phyloP scores from a whole-genome alignment of 1,139 yeast species.

The Saccharomyces hybrid region DNA sequence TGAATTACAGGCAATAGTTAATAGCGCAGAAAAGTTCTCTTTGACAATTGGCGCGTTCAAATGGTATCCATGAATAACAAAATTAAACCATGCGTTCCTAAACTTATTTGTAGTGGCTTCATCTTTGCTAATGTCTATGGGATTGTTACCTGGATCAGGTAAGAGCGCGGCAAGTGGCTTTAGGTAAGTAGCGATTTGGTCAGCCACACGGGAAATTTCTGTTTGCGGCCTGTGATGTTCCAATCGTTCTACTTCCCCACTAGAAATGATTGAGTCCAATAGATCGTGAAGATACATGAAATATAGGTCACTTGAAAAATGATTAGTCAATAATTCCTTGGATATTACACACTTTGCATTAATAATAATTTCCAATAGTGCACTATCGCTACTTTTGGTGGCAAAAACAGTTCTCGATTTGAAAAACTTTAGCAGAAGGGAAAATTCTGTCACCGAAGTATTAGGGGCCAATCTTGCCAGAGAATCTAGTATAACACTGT shows the following conservation, averaged over 20 bases:
- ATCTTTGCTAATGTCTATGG: constrained; percentile 34
- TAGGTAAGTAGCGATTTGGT: constrained; percentile 59
- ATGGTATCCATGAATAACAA: constrained; percentile 85
- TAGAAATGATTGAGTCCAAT: constrained; percentile 57
- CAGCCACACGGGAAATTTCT: constrained; percentile 71
- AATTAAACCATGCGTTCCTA: constrained; percentile 88
- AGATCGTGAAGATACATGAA: constrained; percentile 56
- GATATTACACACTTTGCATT: constrained; percentile 51
- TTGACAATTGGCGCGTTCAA: constrained; percentile 50
- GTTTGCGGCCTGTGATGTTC: constrained; percentile 78
- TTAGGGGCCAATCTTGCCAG: constrained; percentile 46
- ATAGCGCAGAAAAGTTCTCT: constrained; percentile 42
- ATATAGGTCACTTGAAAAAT: constrained; percentile 41
- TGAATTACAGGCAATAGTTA: constrained; percentile 72
- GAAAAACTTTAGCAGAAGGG: constrained; percentile 42
- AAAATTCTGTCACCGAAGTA: constrained; percentile 47
- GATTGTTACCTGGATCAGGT: constrained; percentile 47
- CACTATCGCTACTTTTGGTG: constrained; percentile 31
- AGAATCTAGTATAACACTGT: constrained; percentile 42
- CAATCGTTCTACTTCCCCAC: constrained; percentile 73
- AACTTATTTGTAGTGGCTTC: constrained; percentile 40
- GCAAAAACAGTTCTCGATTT: constrained; percentile 33
- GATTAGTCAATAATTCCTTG: constrained; percentile 35
- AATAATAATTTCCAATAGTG: constrained; percentile 35
- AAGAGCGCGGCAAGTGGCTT: constrained; percentile 69